phyloP scores from a whole-genome alignment of 306 rosid species.

The Rubus parviflorus region DNA sequence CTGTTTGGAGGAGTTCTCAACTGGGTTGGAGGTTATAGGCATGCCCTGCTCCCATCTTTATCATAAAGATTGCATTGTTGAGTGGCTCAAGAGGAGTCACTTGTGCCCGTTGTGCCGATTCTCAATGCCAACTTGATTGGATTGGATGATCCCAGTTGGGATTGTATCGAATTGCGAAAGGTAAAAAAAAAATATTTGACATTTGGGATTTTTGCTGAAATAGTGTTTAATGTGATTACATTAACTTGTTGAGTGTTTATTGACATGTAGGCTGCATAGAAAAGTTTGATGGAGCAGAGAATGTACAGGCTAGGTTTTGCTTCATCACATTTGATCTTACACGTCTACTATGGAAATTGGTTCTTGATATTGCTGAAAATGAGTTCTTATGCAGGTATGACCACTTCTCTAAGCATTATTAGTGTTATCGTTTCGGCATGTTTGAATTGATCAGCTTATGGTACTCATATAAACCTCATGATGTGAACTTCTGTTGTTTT shows the following conservation, averaged over 20 bases:
- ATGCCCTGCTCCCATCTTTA: slow-evolving; percentile 39
- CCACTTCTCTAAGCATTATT: not conserved
- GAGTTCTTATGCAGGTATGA: slow-evolving; percentile 14
- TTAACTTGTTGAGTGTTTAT: not conserved
- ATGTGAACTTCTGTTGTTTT: not conserved
- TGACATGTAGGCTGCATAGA: not conserved
- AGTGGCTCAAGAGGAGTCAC: slow-evolving; percentile 32
- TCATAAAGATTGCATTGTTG: slow-evolving; percentile 39
- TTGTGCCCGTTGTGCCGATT: slow-evolving; percentile 38
- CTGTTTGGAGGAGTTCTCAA: slow-evolving; percentile 38
- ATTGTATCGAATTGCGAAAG: not conserved
- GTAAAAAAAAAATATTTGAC: not conserved
- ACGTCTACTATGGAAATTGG: not conserved
- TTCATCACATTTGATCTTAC: not conserved
- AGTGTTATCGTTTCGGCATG: not conserved
- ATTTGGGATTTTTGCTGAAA: not conserved
- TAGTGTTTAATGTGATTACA: slow-evolving; percentile 7
- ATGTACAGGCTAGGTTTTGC: not conserved
- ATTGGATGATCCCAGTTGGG: not conserved
- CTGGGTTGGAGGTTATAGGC: slow-evolving; percentile 25
- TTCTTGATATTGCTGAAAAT: not conserved
- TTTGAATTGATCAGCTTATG: not conserved
- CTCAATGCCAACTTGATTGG: slow-evolving; percentile 25
- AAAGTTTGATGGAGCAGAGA: not conserved
- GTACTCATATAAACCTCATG: not conserved